Base-by-base conservation (phyloP, 2,329 filamentous ascomycete genomes). In the Colletotrichum sp. region DNA sequence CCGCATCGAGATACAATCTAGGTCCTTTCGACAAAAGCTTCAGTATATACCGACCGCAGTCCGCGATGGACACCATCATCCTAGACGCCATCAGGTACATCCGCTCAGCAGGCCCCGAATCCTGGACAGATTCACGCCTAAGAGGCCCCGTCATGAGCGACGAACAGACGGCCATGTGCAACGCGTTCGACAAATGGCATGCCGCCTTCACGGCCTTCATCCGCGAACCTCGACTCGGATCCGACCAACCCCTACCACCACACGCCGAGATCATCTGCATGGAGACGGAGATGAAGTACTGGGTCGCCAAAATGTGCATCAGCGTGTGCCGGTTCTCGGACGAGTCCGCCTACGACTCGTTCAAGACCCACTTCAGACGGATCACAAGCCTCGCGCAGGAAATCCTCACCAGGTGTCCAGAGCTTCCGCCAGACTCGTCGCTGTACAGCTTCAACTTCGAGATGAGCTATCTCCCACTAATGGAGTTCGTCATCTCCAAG, bases 221-320 rank as follows among this genome's bases (percentile, higher is more conserved):
- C 26, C 39, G 60, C 6, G 24, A 49, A 12, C 70, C 73, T 12
- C 32, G 73, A 3, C n/a, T n/a, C 15, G 21, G 24, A 4, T 26
- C 57, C 39, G 69, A 73, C 44, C 63, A 21, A 13, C 64, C 73
- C 3, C 15, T 73, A 18, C 73, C 73, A 8, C 52, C 26, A n/a
- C 73, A 76, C 32, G 18, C 62, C 12, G 70, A 67, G 4, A 62
- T 73, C 6, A 68, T 76, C 6, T 65, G 73, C 59, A 64, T 70
- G 24, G 73, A 73, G 44, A 73, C 70, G 2, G 73, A 76, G 64
- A 76, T 76, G 64, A 76, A 76, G 49, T 76, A 76, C 57, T 67
- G 64, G 39, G 36, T 72, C 3, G 75, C 75, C 34, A 69, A 75
- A 24, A 71, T 76, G 18, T 70, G 71, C 66, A 55, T 76, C 65